Evolutionary conservation across 306 rosid genomes (phyloP).

Genomic region (Biancaea sappan): DNA sequence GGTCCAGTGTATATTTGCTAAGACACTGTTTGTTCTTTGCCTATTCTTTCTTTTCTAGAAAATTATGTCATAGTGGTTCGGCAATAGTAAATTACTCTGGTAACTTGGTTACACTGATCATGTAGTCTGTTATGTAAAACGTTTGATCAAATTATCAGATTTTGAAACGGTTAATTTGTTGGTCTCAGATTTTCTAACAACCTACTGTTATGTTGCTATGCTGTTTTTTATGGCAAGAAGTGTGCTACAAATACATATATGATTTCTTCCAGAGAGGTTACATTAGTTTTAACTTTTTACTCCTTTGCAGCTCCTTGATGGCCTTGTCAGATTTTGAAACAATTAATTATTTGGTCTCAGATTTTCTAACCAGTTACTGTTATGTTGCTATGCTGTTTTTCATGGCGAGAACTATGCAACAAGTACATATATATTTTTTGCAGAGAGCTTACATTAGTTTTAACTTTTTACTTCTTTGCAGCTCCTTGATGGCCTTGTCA

Average conservation of each 20-base stretch:
- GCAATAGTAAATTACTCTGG: background rate
- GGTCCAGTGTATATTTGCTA: background rate
- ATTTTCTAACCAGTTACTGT: background rate
- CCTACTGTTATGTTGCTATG: background rate
- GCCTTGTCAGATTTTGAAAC: background rate
- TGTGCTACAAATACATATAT: background rate
- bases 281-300: constrained; percentile 4
- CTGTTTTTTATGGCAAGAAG: background rate
- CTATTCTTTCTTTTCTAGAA: background rate
- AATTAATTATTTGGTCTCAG: background rate
- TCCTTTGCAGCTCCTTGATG: constrained; percentile 16
- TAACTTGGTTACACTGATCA: background rate
- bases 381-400: background rate
- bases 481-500: constrained; percentile 7
- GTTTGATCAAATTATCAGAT: background rate
- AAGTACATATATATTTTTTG: background rate
- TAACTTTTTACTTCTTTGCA: constrained; percentile 11
- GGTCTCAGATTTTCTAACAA: background rate
- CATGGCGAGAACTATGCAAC: background rate
- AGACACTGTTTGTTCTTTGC: background rate
- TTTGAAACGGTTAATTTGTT: background rate
- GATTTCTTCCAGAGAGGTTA: background rate
- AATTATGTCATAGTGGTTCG: background rate
- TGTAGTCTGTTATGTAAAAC: background rate
- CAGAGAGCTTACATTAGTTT: constrained; percentile 6